Evolutionary conservation across 495 filamentous ascomycete species (phyloP).

Genomic region (Hyaloscypha finlandica): DNA sequence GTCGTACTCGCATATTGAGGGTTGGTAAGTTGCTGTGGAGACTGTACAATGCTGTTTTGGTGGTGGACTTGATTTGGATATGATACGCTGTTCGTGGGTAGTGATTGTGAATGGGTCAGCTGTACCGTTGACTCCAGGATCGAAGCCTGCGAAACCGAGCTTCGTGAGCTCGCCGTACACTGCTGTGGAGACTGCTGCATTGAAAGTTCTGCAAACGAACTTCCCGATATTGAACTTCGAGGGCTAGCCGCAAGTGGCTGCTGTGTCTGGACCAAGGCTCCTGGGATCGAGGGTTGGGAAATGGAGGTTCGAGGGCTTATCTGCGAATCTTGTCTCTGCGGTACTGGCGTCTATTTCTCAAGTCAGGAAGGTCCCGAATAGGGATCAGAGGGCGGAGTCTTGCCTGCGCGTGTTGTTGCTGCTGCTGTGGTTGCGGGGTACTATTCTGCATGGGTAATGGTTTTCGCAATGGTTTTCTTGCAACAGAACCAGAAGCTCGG

Average conservation of each 20-base stretch:
- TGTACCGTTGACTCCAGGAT: background rate
- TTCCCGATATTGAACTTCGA: background rate
- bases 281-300: background rate
- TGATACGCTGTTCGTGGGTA: background rate
- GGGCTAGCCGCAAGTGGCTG: background rate
- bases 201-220: background rate
- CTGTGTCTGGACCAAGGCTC: background rate
- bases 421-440: background rate
- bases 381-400: background rate
- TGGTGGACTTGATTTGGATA: too few relatives aligned
- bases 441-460: background rate
- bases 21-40: background rate
- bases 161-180: background rate
- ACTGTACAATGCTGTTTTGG: background rate
- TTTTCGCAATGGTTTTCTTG: background rate
- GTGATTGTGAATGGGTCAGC: background rate
- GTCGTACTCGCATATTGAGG: background rate
- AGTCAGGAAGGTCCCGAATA: background rate
- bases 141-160: background rate
- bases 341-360: background rate
- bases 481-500: background rate
- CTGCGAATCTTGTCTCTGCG: background rate
- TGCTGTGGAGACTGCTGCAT: background rate
- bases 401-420: background rate
- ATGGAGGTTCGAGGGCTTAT: background rate